A percentile compares a stretch with the other conserved stretches of the same genome.
These are phyloP conservation scores for Alternaria gaisen DNA, from an alignment of 2,329 filamentous ascomycete species.

Conservation along the genomic window DNA sequence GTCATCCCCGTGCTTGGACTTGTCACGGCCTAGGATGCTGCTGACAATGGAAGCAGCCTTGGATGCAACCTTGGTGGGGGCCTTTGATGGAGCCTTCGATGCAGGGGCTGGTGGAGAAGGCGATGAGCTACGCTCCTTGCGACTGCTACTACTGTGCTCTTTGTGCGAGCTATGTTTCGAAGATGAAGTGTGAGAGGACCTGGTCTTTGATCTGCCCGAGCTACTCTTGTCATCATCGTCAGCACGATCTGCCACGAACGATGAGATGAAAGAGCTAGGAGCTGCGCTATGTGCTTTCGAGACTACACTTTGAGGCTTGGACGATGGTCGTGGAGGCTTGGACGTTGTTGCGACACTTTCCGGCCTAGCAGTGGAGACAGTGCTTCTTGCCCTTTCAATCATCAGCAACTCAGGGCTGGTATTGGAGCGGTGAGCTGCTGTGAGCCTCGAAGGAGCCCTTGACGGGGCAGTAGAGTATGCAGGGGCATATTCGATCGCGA, in stretches of 20 bases:
- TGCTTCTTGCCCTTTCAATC: slow-evolving; percentile 31
- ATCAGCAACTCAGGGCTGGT: slow-evolving; percentile 44
- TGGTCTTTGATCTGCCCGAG: slow-evolving; percentile 46
- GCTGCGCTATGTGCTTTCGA: slow-evolving; percentile 15
- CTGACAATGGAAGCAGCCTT: slow-evolving; percentile 46
- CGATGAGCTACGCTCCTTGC: slow-evolving; percentile 30
- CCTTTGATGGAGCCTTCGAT: slow-evolving; percentile 32
- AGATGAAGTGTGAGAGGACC: slow-evolving; percentile 38
- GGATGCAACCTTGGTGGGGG: slow-evolving; percentile 29
- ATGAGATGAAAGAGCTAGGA: slow-evolving; percentile 49
- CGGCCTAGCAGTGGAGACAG: slow-evolving; percentile 26
- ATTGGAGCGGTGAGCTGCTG: slow-evolving; percentile 35
- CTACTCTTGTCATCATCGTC: slow-evolving; percentile 35
- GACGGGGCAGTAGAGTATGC: slow-evolving; percentile 42
- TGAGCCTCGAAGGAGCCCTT: slow-evolving; percentile 35
- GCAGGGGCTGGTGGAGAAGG: slow-evolving; percentile 36
- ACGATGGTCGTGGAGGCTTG: slow-evolving; percentile 15
- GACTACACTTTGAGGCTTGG: slow-evolving; percentile 22
- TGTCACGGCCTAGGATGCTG: slow-evolving; percentile 49
- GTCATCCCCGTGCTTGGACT: slow-evolving; percentile 42
- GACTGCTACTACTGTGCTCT: slow-evolving; percentile 31
- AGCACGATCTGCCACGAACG: slow-evolving; percentile 47
- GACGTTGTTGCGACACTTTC: slow-evolving; percentile 23
- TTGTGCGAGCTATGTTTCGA: slow-evolving; percentile 40
- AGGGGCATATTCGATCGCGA: slow-evolving; percentile 48